Evolutionary conservation across 345 rosid species (phyloP).

Genomic region (Eucalyptus tenuipes): DNA sequence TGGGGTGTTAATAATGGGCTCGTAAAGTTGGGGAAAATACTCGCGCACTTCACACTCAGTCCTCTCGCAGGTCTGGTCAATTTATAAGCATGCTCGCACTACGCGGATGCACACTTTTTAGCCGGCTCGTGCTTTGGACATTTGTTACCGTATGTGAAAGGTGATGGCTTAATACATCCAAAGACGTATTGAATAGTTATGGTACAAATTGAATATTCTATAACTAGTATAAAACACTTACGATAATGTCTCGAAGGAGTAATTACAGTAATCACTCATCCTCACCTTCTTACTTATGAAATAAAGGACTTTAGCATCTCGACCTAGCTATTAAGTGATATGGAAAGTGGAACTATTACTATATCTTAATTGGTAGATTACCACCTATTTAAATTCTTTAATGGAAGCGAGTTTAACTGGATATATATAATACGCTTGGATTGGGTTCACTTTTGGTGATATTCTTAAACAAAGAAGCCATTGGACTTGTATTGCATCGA

Average conservation of each 20-base stretch:
- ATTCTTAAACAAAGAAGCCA: neutral
- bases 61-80: neutral
- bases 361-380: neutral
- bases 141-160: neutral
- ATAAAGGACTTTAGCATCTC: neutral
- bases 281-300: neutral
- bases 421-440: neutral
- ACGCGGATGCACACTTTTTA: neutral
- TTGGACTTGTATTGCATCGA: neutral
- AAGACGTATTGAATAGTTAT: neutral
- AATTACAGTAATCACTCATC: neutral
- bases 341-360: neutral
- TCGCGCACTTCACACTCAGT: neutral
- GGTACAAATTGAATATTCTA: neutral
- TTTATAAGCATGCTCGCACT: neutral
- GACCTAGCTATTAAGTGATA: neutral
- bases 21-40: constrained; percentile 1
- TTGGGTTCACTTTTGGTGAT: neutral
- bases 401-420: neutral
- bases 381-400: neutral
- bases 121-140: neutral
- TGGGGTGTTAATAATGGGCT: constrained; percentile 19
- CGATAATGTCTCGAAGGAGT: neutral
- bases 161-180: neutral
- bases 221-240: neutral